These are phyloP conservation scores for Fusarium fracticaudum DNA, from an alignment of 2,329 filamentous ascomycete species.

Conservation along the genomic window DNA sequence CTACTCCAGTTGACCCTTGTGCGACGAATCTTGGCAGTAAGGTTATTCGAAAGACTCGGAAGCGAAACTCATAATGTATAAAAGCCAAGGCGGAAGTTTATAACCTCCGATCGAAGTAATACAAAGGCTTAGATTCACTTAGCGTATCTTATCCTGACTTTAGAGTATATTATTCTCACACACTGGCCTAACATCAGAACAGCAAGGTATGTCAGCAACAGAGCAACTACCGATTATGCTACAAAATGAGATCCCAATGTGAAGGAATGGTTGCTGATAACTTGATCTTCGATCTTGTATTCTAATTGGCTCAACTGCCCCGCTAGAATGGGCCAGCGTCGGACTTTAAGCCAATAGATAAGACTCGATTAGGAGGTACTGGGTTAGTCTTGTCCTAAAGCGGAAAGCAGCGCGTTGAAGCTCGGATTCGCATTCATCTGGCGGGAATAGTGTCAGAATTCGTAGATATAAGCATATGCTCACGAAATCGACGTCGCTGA, in stretches of 20 bases:
- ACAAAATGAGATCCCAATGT: rapidly evolving
- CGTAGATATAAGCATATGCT: neutral
- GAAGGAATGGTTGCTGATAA: neutral
- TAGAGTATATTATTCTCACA: rapidly evolving
- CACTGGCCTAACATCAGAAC: rapidly evolving
- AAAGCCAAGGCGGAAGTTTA: neutral
- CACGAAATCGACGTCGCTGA: rapidly evolving
- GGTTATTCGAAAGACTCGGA: rapidly evolving
- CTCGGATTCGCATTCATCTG: neutral
- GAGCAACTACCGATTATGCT: neutral
- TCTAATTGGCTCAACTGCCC: neutral
- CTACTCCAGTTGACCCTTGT: rapidly evolving
- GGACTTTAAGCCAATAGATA: neutral
- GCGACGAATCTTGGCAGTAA: neutral
- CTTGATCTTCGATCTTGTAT: neutral
- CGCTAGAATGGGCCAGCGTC: rapidly evolving
- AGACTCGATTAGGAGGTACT: rapidly evolving
- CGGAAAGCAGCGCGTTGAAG: neutral
- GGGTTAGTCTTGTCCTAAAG: neutral
- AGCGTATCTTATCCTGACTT: neutral
- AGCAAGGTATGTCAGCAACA: neutral
- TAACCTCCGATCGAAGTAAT: rapidly evolving
- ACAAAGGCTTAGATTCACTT: rapidly evolving
- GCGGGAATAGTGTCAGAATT: neutral
- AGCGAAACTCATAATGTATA: rapidly evolving